phyloP scores from a whole-genome alignment of 768 basidiomycete genomes.

The Steccherinum ochraceum region DNA sequence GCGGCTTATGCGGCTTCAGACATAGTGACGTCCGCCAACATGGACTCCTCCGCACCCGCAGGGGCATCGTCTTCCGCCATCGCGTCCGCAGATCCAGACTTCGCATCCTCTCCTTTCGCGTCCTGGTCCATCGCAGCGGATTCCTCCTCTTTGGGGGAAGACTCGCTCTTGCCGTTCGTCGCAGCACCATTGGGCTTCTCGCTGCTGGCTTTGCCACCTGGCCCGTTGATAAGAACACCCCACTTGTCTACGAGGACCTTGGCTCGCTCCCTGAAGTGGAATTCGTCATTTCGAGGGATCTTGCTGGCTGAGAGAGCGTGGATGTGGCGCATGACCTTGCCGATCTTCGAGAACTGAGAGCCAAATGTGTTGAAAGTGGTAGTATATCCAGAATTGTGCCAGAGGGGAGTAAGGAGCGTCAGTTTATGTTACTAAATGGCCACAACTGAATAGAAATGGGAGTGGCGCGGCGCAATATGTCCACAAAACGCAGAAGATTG shows the following conservation, averaged over 20 bases:
- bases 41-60: constrained; percentile 16
- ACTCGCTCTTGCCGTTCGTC: constrained; percentile 13
- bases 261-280: constrained; percentile 67
- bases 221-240: constrained; percentile 33
- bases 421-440: not conserved
- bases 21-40: constrained; percentile 23
- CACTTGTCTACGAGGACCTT: constrained; percentile 64
- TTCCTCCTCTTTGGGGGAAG: constrained; percentile 13
- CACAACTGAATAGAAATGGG: not conserved
- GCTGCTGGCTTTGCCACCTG: constrained; percentile 17
- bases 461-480: not conserved
- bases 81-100: constrained; percentile 8
- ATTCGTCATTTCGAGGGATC: constrained; percentile 61
- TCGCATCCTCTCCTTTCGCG: constrained; percentile 18
- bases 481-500: no score
- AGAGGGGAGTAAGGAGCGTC: constrained; percentile 1
- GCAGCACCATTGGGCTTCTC: constrained; percentile 19
- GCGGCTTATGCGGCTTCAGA: constrained; percentile 17
- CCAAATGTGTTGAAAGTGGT: not conserved
- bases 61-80: constrained; percentile 12
- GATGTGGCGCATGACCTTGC: constrained; percentile 88
- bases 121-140: constrained; percentile 12
- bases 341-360: constrained; percentile 70
- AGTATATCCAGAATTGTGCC: constrained; percentile 2
- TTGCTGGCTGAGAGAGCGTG: constrained; percentile 44